Base-by-base conservation (phyloP, 2,329 filamentous ascomycete species). In the Aspergillus brunneoviolaceus region DNA sequence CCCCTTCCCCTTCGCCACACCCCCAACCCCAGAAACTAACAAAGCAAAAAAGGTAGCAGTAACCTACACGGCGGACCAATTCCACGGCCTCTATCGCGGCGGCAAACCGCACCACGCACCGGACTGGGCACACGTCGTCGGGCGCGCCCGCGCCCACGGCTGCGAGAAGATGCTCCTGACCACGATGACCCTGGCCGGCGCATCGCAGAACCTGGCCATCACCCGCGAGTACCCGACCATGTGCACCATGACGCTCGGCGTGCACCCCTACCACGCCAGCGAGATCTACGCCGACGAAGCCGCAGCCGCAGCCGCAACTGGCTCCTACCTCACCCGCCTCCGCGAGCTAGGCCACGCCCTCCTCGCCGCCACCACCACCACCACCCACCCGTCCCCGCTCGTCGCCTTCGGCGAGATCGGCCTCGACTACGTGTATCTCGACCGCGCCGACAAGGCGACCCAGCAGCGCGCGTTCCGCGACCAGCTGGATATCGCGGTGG, bases 321-420 rank as follows among this genome's bases (percentile, higher is more conserved):
- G 4, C 23, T 23, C 23, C 23, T 62, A 67, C 31, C 52, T 68
- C 3, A 19, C 62, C 3, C 1, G 63, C 64, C 52, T 71, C 59
- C 55, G 67, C 60, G 5, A 67, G 6, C 42, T 68, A 0, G 63
- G 61, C 16, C 42, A 73, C 19, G 33, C 58, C 0, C 54, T 72
- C 1, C 61, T 78, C 5, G 66, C 62, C 0, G 62, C 68, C 1
- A 53, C 55, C 5, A 66, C 62, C 5, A 66, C 62, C 0, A 62
- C 68, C 1, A 53, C 54, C 0, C 33, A 35, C 0, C 65, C 75
- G 1, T 64, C 70, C 0, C 69, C 75, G 2, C 64, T 83, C 2
- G 76, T 73, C 0, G 81, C 81, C 1, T 82, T 79, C 59, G 82
- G 81, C 1, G 81, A 84, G 52, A 70, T 84, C 1, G 81, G 81